phyloP scores from a whole-genome alignment of 805 yeast genomes.

The Starmerella tilneyi region DNA sequence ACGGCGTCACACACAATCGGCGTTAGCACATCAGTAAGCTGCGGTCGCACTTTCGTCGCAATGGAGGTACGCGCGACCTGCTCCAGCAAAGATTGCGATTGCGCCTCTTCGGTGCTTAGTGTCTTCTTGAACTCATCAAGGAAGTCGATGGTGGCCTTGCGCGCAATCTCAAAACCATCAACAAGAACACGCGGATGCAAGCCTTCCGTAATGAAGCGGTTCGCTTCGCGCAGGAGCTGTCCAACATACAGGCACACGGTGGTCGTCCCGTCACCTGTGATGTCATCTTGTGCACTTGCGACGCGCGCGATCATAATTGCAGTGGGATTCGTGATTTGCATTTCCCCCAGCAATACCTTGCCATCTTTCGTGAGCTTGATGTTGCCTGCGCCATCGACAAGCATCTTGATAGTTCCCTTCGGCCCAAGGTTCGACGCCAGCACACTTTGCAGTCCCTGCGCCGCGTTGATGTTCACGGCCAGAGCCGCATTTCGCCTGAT shows the following conservation, averaged over 20 bases:
- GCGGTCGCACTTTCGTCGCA: slow-evolving; percentile 71
- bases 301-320: slow-evolving; percentile 89
- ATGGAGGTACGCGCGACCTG: slow-evolving; percentile 88
- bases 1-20: slow-evolving; percentile 98
- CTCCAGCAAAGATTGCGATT: slow-evolving; percentile 77
- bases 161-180: slow-evolving; percentile 89
- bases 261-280: slow-evolving; percentile 98
- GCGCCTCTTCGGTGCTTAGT: slow-evolving; percentile 29
- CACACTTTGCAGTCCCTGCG: slow-evolving; percentile 91
- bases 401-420: slow-evolving; percentile 89
- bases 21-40: slow-evolving; percentile 67
- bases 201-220: slow-evolving; percentile 83
- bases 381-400: slow-evolving; percentile 93
- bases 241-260: slow-evolving; percentile 92
- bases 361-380: slow-evolving; percentile 96
- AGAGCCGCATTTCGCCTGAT: slow-evolving; percentile 89
- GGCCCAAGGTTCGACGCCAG: slow-evolving; percentile 90
- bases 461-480: slow-evolving; percentile 90
- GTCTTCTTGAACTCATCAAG: slow-evolving; percentile 55
- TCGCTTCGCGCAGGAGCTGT: slow-evolving; percentile 87
- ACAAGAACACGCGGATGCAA: slow-evolving; percentile 90
- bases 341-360: slow-evolving; percentile 80
- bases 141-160: slow-evolving; percentile 59
- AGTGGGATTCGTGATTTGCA: slow-evolving; percentile 92
- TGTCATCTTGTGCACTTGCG: slow-evolving; percentile 97